These are phyloP conservation scores for Pleoardoris graminearum DNA, from an alignment of 2,329 filamentous ascomycete genomes.

Conservation along the genomic window DNA sequence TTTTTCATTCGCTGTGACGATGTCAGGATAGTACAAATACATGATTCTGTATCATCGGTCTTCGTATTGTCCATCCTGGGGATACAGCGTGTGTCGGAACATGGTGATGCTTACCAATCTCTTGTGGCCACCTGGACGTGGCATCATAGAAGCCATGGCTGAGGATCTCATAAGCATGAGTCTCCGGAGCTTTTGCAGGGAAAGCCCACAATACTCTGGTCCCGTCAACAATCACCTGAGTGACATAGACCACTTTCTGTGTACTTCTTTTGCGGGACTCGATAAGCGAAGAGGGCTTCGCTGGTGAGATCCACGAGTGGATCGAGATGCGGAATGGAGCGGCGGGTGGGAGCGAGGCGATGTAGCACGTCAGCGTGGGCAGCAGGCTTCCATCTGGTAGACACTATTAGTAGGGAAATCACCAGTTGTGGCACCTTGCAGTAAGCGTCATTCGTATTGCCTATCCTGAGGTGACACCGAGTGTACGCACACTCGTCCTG, in stretches of 20 bases:
- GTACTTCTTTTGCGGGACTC: slow-evolving; percentile 28
- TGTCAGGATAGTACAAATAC: no score
- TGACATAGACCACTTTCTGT: slow-evolving; percentile 32
- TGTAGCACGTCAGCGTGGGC: slow-evolving; percentile 39
- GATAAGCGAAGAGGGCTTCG: slow-evolving; percentile 32
- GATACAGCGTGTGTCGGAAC: background rate
- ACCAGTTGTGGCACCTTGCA: background rate
- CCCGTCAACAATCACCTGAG: slow-evolving; percentile 37
- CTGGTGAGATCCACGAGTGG: slow-evolving; percentile 36
- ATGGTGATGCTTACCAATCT: slow-evolving; percentile 28
- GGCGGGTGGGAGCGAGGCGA: slow-evolving; percentile 27
- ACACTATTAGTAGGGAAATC: slow-evolving; percentile 2
- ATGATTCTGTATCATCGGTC: no score
- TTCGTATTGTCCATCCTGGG: slow-evolving; percentile 15
- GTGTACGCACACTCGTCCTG: slow-evolving; percentile 46
- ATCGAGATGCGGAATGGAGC: slow-evolving; percentile 42
- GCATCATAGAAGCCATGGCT: slow-evolving; percentile 36
- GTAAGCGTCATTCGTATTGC: no score
- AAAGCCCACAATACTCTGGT: slow-evolving; percentile 34
- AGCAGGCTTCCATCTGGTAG: slow-evolving; percentile 33
- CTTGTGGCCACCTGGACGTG: slow-evolving; percentile 34
- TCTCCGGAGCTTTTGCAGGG: background rate
- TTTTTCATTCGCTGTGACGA: slow-evolving; percentile 32
- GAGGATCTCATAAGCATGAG: slow-evolving; percentile 19
- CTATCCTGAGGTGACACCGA: no score